Evolutionary conservation across 2,329 filamentous ascomycete species (phyloP).

Genomic region (Xylariaceae sp.): DNA sequence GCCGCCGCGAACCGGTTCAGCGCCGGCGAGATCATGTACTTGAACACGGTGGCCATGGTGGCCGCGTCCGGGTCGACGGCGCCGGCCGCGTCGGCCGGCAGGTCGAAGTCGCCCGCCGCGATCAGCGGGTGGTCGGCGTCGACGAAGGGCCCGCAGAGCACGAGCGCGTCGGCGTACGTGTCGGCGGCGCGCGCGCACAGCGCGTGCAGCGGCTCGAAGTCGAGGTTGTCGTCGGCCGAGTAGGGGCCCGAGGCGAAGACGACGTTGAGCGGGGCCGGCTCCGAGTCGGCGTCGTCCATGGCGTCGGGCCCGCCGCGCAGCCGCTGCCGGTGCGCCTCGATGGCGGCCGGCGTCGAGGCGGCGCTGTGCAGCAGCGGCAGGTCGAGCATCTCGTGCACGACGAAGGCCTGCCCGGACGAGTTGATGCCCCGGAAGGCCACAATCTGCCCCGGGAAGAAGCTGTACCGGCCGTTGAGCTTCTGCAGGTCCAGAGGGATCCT

Average conservation of each 20-base stretch:
- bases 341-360: constrained; percentile 56
- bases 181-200: constrained; percentile 72
- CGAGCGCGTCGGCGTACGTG: constrained; percentile 66
- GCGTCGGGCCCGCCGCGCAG: constrained; percentile 57
- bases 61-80: constrained; percentile 66
- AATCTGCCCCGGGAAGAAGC: constrained; percentile 92
- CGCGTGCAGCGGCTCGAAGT: constrained; percentile 78
- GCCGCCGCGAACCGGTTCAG: constrained; percentile 62
- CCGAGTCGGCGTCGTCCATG: constrained; percentile 52
- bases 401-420: constrained; percentile 74
- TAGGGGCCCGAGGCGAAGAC: constrained; percentile 81
- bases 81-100: constrained; percentile 55
- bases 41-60: constrained; percentile 78
- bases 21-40: constrained; percentile 65
- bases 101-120: constrained; percentile 69
- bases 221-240: constrained; percentile 84
- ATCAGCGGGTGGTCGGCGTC: constrained; percentile 87
- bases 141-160: constrained; percentile 81
- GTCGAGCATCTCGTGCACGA: constrained; percentile 67
- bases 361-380: constrained; percentile 68
- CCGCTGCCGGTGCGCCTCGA: constrained; percentile 63
- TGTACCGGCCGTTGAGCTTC: constrained; percentile 54
- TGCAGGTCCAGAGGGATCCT: constrained; percentile 74
- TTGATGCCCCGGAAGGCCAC: constrained; percentile 84
- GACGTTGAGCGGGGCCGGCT: constrained; percentile 63